These are phyloP conservation scores for Tolypocladium inflatum DNA, from an alignment of 2,329 filamentous ascomycete species.

Conservation along the genomic window DNA sequence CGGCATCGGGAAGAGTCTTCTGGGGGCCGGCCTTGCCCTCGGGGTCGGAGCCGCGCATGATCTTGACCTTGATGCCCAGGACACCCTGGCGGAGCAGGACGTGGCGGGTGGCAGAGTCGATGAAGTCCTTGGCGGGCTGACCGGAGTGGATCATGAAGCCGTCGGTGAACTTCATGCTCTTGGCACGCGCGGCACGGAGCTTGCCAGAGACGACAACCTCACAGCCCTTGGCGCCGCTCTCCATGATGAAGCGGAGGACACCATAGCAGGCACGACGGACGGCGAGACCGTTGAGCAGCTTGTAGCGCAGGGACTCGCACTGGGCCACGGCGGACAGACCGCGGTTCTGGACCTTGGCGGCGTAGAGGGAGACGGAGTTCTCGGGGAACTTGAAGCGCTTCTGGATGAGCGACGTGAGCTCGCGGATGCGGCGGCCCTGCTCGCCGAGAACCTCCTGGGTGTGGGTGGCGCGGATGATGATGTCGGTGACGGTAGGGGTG, in stretches of 20 bases:
- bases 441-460: constrained; percentile 99
- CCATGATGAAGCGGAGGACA: constrained; percentile 99
- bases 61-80: constrained; percentile 99
- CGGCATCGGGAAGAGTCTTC: constrained; percentile 95
- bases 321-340: constrained; percentile 99
- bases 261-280: constrained; percentile 99
- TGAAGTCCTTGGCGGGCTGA: constrained; percentile 99
- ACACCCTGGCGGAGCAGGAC: constrained; percentile 99
- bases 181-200: constrained; percentile 96
- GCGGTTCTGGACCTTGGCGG: constrained; percentile 99
- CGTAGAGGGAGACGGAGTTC: constrained; percentile 99
- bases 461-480: constrained; percentile 99
- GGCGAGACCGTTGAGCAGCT: constrained; percentile 98
- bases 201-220: constrained; percentile 99
- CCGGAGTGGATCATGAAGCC: constrained; percentile 99
- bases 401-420: constrained; percentile 99
- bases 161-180: constrained; percentile 99
- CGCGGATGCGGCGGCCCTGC: constrained; percentile 99
- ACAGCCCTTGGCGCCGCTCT: constrained; percentile 98
- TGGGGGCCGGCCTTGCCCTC: constrained; percentile 97
- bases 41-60: constrained; percentile 99
- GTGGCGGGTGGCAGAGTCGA: constrained; percentile 96
- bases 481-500: constrained; percentile 98
- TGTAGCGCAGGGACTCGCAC: constrained; percentile 99
- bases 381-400: constrained; percentile 99